Percentiles rank a stretch among this genome's conserved stretches.
phyloP scores from a whole-genome alignment of 345 rosid genomes.

The Aquilaria sinensis region DNA sequence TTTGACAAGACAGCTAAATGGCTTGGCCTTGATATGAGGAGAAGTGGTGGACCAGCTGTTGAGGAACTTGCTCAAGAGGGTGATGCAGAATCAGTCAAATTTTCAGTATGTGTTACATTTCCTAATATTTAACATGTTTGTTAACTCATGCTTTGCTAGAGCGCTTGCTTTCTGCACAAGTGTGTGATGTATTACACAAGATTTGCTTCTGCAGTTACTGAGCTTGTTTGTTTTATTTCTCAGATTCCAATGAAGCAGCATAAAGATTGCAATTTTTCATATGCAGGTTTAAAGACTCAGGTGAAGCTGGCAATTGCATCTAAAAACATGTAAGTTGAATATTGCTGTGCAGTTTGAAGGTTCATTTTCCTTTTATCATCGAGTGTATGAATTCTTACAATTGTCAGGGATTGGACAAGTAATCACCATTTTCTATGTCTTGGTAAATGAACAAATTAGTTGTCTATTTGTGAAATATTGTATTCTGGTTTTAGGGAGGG shows the following conservation, averaged over 20 bases:
- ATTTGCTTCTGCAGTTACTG: not conserved
- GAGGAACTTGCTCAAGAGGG: slow-evolving; percentile 93
- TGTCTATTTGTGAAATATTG: not conserved
- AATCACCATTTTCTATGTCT: too few species aligned
- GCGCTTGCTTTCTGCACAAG: not conserved
- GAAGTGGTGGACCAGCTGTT: slow-evolving; percentile 92
- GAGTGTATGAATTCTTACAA: too few species aligned
- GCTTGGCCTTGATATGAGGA: slow-evolving; percentile 92
- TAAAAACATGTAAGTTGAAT: slow-evolving; percentile 56
- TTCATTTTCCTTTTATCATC: slow-evolving; percentile 10
- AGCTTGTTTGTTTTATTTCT: slow-evolving; percentile 10
- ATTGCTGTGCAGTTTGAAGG: slow-evolving; percentile 4
- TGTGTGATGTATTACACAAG: slow-evolving; percentile 4
- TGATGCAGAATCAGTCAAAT: slow-evolving; percentile 64
- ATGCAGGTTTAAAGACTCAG: slow-evolving; percentile 97
- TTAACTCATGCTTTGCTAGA: slow-evolving; percentile 1
- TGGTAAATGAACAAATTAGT: too few species aligned
- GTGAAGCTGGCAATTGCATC: slow-evolving; percentile 87
- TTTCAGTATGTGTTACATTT: slow-evolving; percentile 45
- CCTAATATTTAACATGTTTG: not conserved
- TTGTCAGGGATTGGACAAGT: too few species aligned
- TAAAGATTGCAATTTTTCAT: slow-evolving; percentile 91
- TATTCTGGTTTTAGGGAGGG: not conserved
- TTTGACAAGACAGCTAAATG: slow-evolving; percentile 94
- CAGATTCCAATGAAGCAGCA: slow-evolving; percentile 88